Base-by-base conservation (phyloP, 148 eudicot species). In the Fagopyrum homotropicum region DNA sequence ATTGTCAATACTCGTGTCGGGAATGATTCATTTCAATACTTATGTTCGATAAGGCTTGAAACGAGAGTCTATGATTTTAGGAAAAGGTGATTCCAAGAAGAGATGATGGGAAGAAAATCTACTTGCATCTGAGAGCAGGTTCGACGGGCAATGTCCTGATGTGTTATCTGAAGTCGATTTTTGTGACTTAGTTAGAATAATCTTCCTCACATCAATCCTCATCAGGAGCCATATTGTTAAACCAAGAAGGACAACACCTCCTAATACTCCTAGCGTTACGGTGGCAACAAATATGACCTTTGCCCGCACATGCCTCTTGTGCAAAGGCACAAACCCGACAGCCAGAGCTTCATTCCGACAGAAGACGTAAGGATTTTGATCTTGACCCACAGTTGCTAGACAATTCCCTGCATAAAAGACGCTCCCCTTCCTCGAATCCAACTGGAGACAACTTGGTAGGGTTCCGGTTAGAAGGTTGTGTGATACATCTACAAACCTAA, bases 311-410 rank as follows among this genome's bases (percentile, higher is more conserved):
- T 50, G 56, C 76, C 84, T 84, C 79, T 77, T 77, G 22, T 30
- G 78, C 52, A 77, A 82, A 72, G 92, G 89, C 57, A 89, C 61
- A 35, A 95, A 76, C 57, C 97, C 97, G 45, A 86, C 98, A 68
- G 98, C 98, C 79, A 95, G 81, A 74, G 98, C 98, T 83, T 83
- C 90, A 79, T 88, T 92, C 80, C 82, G 83, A 78, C 98, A 95
- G 73, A 76, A 88, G 11, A 91, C 81, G 73, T 85, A 59, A 16
- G 81, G 80, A 73, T 88, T 87, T 75, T 95, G 98, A 77, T 73
- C 82, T 54, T 75, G 69, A 60, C 83, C 84, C 30, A 43, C 83
- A 17, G 61, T 70, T 72, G 73, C 74, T 19, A 93, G 84, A 82
- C 98, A 93, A 73, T 93, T 93, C 30, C 83, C 87, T 60, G 48